Evolutionary conservation across 805 yeast species (phyloP).

Genomic region (Saturnispora bothae): DNA sequence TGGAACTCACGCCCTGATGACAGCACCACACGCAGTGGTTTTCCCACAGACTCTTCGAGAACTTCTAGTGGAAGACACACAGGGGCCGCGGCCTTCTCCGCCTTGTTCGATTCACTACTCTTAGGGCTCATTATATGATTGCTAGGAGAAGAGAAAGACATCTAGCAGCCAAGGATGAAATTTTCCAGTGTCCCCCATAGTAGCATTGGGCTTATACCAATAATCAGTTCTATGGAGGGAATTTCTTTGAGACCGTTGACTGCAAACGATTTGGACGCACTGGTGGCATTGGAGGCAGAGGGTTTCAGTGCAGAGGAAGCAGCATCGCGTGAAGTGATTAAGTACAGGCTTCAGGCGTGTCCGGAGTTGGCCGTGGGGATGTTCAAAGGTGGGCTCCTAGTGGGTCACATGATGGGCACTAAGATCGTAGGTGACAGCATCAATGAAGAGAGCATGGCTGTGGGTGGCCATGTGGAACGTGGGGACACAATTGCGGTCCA

Average conservation of each 20-base stretch:
- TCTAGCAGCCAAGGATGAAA: too few species aligned
- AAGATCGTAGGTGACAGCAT: slow-evolving; percentile 42
- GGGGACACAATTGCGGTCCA: slow-evolving; percentile 74
- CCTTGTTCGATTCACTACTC: too few species aligned
- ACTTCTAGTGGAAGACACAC: slow-evolving; percentile 64
- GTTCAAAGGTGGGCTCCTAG: slow-evolving; percentile 44
- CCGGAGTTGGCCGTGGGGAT: slow-evolving; percentile 90
- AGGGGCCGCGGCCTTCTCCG: slow-evolving; percentile 4
- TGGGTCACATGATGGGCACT: slow-evolving; percentile 77
- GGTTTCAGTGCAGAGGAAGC: slow-evolving; percentile 70
- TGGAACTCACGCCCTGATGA: slow-evolving; percentile 51
- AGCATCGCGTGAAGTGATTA: slow-evolving; percentile 49
- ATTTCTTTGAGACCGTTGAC: slow-evolving; percentile 57
- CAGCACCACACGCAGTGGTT: slow-evolving; percentile 56
- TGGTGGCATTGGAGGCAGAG: slow-evolving; percentile 46
- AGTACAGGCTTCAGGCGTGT: slow-evolving; percentile 65
- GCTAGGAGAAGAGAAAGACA: too few species aligned
- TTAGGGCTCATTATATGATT: too few species aligned
- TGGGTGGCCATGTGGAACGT: slow-evolving; percentile 63
- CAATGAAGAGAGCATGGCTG: slow-evolving; percentile 48
- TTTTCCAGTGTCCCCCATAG: too few species aligned
- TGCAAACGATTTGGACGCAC: slow-evolving; percentile 60
- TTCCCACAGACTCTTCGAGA: slow-evolving; percentile 80
- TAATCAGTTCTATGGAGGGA: slow-evolving; percentile 4
- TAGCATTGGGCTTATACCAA: too few species aligned